Evolutionary conservation across 192 early-diverging fungal genomes (phyloP), one percentile per base, ranked within the genome.

Genomic region (Thamnidium elegans): DNA sequence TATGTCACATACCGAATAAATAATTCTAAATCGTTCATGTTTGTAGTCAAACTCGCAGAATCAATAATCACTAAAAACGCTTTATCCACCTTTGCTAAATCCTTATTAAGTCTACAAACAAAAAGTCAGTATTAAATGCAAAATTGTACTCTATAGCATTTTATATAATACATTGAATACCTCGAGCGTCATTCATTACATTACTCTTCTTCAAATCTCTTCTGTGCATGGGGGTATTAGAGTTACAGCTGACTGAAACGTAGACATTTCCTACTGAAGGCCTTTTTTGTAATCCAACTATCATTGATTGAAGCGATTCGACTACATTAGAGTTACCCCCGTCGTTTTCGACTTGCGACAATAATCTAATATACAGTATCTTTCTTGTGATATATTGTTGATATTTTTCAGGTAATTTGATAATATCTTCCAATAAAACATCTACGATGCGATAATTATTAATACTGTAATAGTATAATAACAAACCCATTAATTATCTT

Each of bases 381-480:
- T 13, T 9, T 48, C 6, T 48, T 48, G 45, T 47, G 2, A 48
- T 48, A 48, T n/a, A 48, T 10, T 48, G 4, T 48, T 48, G 6
- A 48, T 48, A 48, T n/a, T 13, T 48, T 48, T 3, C 46, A 10
- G 46, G 15, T 48, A 48, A 19, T 48, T 7, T 48, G 1, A 13
- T 13, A 13, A 48, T 48, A 48, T 48, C 1, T 10, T 48, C 15
- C 46, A 13, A 48, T 48, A 48, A 48, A 13, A 13, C 46, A 48
- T 48, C 46, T 48, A 48, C 46, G 14, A 45, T 45, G 4, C 14
- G 1, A 45, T 4, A 45, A 45, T 45, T 45, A 45, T 45, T 45
- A 45, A 45, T 45, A 45, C 44, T 45, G 44, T 45, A 45, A 45
- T 45, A 45, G 44, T 45, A 45, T 45, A 45, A 45, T 45, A 45